Base-by-base conservation (phyloP, 139 green algal species). In the Coelastrella sp. region DNA sequence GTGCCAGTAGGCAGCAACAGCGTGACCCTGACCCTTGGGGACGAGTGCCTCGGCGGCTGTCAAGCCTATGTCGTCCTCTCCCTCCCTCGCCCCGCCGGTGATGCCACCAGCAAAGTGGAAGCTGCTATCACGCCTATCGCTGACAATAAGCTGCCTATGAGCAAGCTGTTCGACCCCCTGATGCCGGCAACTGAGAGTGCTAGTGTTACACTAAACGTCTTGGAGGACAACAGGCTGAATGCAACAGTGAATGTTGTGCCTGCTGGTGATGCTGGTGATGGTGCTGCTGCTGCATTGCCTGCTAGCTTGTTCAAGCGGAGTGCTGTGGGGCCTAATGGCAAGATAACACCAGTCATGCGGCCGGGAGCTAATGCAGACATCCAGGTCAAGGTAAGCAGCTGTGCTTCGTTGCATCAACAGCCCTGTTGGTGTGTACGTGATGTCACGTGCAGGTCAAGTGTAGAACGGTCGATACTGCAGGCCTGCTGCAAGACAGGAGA, bases 11-110 rank as follows among this genome's bases (percentile, higher is more conserved):
- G 80, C 4, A 59, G 74, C 0, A 76, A 47, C 23, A 59, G 89
- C 5, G 32, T 56, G 5, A 61, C 92, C 4, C 20, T 59, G 3
- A 68, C 76, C 5, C 73, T 93, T 0, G 90, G 90, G 32, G 14
- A 61, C 5, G 92, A 94, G 80, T 92, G 90, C 79, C 10, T 75
- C 0, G 92, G 92, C n/a, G 90, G 87, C 80, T 93, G 89, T 85
- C 58, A 68, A 16, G n/a, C 23, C n/a, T 59, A 47, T 20, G 16
- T 92, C 4, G n/a, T 73, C 2, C 73, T 90, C 3, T 22, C 91
- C 17, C 83, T 93, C 13, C 58, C 80, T 86, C 58, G 59, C 13
- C 58, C 80, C 64, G 76, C 80, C 7, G 59, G 19, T 78, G 64
- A 68, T 64, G 64, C 82, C 58, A 59, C 78, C 8, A 13, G 20